These are phyloP conservation scores for Blastocystis hominis DNA, from an alignment of 352 stramenopile genomes.

Conservation along the genomic window DNA sequence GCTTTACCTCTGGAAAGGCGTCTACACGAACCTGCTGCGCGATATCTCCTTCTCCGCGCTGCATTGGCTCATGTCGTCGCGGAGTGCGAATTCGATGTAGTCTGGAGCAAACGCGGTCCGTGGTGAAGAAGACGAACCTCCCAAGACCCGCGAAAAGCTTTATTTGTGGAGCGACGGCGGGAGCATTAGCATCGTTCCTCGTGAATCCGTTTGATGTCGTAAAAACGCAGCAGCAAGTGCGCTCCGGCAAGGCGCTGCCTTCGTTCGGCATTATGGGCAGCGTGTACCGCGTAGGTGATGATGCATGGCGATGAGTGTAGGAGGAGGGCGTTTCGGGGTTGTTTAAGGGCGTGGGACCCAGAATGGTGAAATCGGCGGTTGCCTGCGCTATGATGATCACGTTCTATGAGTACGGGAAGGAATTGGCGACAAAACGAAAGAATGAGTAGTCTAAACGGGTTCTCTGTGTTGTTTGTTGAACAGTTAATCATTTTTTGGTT, in stretches of 20 bases:
- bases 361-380: slow-evolving; percentile 48
- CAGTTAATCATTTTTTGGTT: not conserved
- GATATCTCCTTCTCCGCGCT: slow-evolving; percentile 56
- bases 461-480: slow-evolving; percentile 7
- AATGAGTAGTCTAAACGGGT: not conserved
- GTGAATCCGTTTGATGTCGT: slow-evolving; percentile 58
- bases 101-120: slow-evolving; percentile 25
- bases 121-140: slow-evolving; percentile 29
- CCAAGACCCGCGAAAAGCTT: slow-evolving; percentile 50
- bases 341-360: slow-evolving; percentile 50
- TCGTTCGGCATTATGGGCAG: slow-evolving; percentile 54
- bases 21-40: slow-evolving; percentile 55
- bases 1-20: slow-evolving; percentile 53
- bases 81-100: not conserved
- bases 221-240: slow-evolving; percentile 57
- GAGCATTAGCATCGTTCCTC: slow-evolving; percentile 52
- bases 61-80: slow-evolving; percentile 43
- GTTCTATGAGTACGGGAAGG: slow-evolving; percentile 57
- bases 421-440: slow-evolving; percentile 5
- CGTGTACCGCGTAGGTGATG: not conserved
- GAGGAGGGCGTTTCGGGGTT: slow-evolving; percentile 39
- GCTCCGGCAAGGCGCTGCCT: slow-evolving; percentile 53
- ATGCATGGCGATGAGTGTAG: not conserved
- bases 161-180: slow-evolving; percentile 44
- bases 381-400: slow-evolving; percentile 57